A percentile compares a stretch with the other conserved stretches of the same genome.
phyloP scores from a whole-genome alignment of 192 early-diverging fungal genomes.

The Gigaspora rosea region DNA sequence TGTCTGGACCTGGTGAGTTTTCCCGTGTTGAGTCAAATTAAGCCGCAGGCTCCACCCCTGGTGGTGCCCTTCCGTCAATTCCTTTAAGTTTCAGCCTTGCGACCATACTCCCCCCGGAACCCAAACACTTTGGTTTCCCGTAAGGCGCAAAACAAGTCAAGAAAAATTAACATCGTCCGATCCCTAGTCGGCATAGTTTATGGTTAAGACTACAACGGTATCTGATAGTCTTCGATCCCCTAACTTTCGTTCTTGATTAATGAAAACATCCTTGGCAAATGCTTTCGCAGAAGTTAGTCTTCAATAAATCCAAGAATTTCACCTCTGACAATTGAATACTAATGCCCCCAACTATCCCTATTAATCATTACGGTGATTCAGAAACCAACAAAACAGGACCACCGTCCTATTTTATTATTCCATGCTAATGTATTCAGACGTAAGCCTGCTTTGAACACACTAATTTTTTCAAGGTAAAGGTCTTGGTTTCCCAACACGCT shows the following conservation, averaged over 20 bases:
- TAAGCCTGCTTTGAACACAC: constrained; percentile 65
- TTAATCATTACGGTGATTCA: constrained; percentile 73
- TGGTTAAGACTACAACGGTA: constrained; percentile 76
- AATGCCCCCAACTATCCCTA: constrained; percentile 82
- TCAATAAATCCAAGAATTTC: constrained; percentile 85
- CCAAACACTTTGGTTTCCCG: constrained; percentile 65
- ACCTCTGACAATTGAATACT: constrained; percentile 80
- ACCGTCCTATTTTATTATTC: constrained; percentile 68
- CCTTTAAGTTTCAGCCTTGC: constrained; percentile 38
- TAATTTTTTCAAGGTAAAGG: constrained; percentile 70
- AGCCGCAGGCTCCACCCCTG: constrained; percentile 33
- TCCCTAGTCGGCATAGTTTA: constrained; percentile 83
- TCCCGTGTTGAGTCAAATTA: constrained; percentile 55
- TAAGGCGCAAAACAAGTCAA: constrained; percentile 58
- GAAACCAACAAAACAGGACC: constrained; percentile 53
- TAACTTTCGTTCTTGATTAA: constrained; percentile 76
- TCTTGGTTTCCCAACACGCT: constrained; percentile 39
- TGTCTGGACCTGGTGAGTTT: constrained; percentile 63
- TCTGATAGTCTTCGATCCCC: constrained; percentile 77
- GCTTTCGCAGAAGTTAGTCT: constrained; percentile 81
- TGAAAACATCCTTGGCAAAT: constrained; percentile 71
- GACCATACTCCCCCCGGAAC: constrained; percentile 56
- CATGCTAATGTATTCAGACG: constrained; percentile 69
- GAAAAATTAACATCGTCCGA: constrained; percentile 55
- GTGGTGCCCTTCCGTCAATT: constrained; percentile 34